Evolutionary conservation across 352 stramenopile genomes (phyloP).

Genomic region (Blastocystis sp.): DNA sequence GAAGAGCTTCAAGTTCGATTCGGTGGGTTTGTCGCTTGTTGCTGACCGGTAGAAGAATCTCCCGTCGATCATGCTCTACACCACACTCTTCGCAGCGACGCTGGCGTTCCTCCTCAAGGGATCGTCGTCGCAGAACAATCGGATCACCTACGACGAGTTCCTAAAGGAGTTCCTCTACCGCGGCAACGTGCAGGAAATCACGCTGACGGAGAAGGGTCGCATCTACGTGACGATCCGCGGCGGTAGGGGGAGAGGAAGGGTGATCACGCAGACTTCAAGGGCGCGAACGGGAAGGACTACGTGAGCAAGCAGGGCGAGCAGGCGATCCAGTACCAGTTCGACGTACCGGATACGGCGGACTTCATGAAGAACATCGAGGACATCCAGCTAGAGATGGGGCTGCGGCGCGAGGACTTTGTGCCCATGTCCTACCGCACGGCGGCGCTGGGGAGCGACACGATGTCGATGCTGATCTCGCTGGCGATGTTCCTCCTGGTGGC

Average conservation of each 20-base stretch:
- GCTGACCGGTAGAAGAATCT: background rate
- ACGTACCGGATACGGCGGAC: background rate
- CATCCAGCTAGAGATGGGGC: constrained; percentile 81
- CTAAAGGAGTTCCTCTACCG: constrained; percentile 33
- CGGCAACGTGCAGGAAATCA: background rate
- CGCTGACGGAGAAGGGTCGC: background rate
- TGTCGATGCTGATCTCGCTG: constrained; percentile 82
- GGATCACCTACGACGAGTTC: constrained; percentile 14
- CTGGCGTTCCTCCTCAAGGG: background rate
- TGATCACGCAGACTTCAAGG: constrained; percentile 8
- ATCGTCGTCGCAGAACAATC: background rate
- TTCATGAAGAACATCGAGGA: constrained; percentile 91
- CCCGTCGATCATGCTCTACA: background rate
- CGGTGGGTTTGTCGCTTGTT: background rate
- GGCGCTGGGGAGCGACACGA: constrained; percentile 73
- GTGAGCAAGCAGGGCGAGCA: background rate
- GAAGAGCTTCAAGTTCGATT: background rate
- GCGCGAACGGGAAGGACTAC: background rate
- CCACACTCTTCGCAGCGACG: background rate
- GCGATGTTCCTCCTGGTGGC: constrained; percentile 83
- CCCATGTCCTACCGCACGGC: constrained; percentile 86
- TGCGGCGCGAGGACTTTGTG: constrained; percentile 80
- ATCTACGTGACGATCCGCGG: background rate
- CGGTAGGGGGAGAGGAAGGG: background rate
- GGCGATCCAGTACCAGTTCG: constrained; percentile 24